Evolutionary conservation across 1,139 yeast genomes (phyloP).

Genomic region (Sugiyamaella xylanicola): DNA sequence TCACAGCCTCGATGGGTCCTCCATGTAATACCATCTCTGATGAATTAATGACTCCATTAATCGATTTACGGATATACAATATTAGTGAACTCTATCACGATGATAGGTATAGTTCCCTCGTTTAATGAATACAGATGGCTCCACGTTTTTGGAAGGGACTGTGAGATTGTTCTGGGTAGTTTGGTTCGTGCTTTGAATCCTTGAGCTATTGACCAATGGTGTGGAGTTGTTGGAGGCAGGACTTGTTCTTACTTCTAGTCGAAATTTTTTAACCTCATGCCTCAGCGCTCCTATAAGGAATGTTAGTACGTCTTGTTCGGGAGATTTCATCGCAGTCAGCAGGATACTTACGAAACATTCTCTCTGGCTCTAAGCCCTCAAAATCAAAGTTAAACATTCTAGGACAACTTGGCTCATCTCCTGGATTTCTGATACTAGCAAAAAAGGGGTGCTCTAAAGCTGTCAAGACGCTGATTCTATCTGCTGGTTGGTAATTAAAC

Average conservation of each 20-base stretch:
- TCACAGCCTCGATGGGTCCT: too few species aligned
- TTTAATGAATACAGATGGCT: conserved; percentile 6
- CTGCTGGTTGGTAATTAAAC: conserved; percentile 76
- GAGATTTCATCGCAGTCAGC: conserved; percentile 56
- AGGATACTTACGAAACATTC: conserved; percentile 51
- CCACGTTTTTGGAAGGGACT: not conserved
- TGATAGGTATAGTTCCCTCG: conserved; percentile 14
- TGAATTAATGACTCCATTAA: too few species aligned
- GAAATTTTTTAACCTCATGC: conserved; percentile 68
- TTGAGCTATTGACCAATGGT: not conserved
- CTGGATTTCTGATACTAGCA: conserved; percentile 80
- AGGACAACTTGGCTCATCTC: conserved; percentile 77
- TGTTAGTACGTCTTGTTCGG: conserved; percentile 7
- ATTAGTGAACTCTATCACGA: not conserved
- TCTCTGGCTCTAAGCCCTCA: conserved; percentile 47
- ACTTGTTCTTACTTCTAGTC: conserved; percentile 63
- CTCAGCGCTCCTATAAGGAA: conserved; percentile 49
- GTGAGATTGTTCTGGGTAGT: not conserved
- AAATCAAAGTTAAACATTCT: conserved; percentile 75
- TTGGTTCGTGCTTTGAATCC: not conserved
- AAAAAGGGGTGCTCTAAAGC: conserved; percentile 83
- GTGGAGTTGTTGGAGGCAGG: not conserved
- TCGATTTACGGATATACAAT: too few species aligned
- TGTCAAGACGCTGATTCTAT: conserved; percentile 76
- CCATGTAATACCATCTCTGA: too few species aligned